Evolutionary conservation across 768 basidiomycete genomes (phyloP), one percentile per base, ranked within the genome.

Genomic region (Mycena rosella): DNA sequence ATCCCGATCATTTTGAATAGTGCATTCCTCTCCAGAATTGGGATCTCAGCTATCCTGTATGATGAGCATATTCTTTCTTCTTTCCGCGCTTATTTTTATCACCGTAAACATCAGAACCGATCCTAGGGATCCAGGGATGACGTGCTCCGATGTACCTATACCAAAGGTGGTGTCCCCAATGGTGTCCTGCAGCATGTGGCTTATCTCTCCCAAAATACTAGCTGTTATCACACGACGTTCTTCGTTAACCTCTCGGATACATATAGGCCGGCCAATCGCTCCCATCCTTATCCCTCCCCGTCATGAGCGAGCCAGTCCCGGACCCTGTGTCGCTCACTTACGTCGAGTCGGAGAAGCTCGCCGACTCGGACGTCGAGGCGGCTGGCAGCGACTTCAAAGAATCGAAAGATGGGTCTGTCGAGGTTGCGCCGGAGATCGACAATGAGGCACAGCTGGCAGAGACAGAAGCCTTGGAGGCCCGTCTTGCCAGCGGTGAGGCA

Each of bases 401-500:
- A 44, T 53, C 51, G 51, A 62, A 62, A 53, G 38, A 62, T 45
- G 49, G 51, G 49, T 62, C 45, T 62, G 51, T 62, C 51, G 60
- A 62, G 51, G 60, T 53, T 53, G 60, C 34, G 40, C 32, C 40
- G 60, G 40, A 53, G 51, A 62, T 62, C 60, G 60, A 62, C 40
- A 51, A 62, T 62, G 8, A 62, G 60, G 60, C 60, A 44, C 60
- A 62, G 42, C 51, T 62, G 51, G 51, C 40, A 30, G 60, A 62
- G 60, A 62, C 60, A 53, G 60, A 62, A 51, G 60, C 60, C 51
- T 71, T 77, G 55, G 75, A 79, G 71, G 77, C 76, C 47, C 76
- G 78, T 26, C 71, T 80, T 49, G 65, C 73, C 57, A 64, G 73
- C 58, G 76, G 78, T 61, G 76, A 76, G 52, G 77, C 78, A 24